These are phyloP conservation scores for Middelhovenomyces tepae DNA, from an alignment of 805 yeast genomes.

Conservation along the genomic window DNA sequence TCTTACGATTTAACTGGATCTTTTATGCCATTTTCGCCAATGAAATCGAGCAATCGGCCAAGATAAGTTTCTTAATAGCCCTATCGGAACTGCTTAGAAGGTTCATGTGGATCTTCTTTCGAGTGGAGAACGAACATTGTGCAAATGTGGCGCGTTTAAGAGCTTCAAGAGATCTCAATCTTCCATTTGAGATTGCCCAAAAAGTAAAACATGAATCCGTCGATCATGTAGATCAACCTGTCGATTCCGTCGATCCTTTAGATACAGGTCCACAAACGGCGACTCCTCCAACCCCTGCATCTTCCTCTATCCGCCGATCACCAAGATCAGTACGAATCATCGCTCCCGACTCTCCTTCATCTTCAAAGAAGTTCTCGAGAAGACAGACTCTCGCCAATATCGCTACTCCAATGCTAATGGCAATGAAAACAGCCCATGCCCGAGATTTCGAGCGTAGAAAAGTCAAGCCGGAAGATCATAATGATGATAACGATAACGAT, in stretches of 20 bases:
- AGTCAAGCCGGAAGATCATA: slow-evolving; percentile 17
- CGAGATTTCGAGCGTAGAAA: slow-evolving; percentile 22
- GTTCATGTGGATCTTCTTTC: slow-evolving; percentile 80
- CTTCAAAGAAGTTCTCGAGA: too few relatives aligned
- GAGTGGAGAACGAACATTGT: slow-evolving; percentile 95
- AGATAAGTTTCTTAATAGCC: slow-evolving; percentile 75
- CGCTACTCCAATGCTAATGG: slow-evolving; percentile 21
- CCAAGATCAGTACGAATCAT: slow-evolving; percentile 17
- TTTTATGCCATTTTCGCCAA: slow-evolving; percentile 71
- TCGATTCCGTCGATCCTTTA: background rate
- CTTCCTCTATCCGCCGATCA: slow-evolving; percentile 7
- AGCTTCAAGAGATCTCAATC: slow-evolving; percentile 78
- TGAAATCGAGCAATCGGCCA: slow-evolving; percentile 81
- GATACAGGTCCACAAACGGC: background rate
- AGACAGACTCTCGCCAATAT: slow-evolving; percentile 12
- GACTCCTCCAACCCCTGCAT: slow-evolving; percentile 1
- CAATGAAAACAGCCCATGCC: slow-evolving; percentile 21
- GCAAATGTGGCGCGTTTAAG: slow-evolving; percentile 78
- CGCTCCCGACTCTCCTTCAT: too few relatives aligned
- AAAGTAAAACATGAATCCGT: slow-evolving; percentile 22
- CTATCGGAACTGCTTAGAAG: slow-evolving; percentile 75
- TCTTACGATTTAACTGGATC: slow-evolving; percentile 85
- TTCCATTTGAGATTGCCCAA: slow-evolving; percentile 58
- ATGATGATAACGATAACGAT: slow-evolving; percentile 27
- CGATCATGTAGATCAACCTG: slow-evolving; percentile 1